phyloP scores from a whole-genome alignment of 179 eudicot species.

The Sideroxylon spinosum region DNA sequence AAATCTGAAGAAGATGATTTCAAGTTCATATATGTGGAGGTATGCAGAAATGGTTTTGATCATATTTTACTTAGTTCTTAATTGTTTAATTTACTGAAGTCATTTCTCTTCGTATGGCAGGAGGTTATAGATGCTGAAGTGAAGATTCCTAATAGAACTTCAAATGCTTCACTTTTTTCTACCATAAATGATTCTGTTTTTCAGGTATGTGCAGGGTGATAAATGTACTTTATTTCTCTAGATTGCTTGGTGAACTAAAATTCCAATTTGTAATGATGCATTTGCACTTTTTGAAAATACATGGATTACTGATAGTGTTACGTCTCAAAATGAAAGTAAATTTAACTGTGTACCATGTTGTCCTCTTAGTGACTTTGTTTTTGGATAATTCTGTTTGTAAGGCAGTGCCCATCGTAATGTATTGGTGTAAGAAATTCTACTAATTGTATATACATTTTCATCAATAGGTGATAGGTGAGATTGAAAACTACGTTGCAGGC shows the following conservation, averaged over 20 bases:
- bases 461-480: no score
- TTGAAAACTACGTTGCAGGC: no score
- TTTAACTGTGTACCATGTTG: no score
- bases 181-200: slow-evolving; percentile 53
- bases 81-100: background rate
- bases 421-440: background rate
- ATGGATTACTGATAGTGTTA: no score
- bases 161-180: slow-evolving; percentile 41
- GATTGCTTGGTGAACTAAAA: no score
- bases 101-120: slow-evolving; percentile 30
- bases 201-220: slow-evolving; percentile 42
- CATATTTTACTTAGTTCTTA: background rate
- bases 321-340: no score
- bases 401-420: background rate
- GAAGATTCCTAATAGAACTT: slow-evolving; percentile 26
- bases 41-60: slow-evolving; percentile 19
- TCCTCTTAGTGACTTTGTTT: background rate
- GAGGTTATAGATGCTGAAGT: slow-evolving; percentile 34
- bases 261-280: no score
- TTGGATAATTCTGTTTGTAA: background rate
- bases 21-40: slow-evolving; percentile 48
- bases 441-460: no score
- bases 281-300: no score
- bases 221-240: no score
- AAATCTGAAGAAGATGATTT: slow-evolving; percentile 34